phyloP scores from a whole-genome alignment of 352 stramenopile genomes.

The Globisporangium cylindrosporum region DNA sequence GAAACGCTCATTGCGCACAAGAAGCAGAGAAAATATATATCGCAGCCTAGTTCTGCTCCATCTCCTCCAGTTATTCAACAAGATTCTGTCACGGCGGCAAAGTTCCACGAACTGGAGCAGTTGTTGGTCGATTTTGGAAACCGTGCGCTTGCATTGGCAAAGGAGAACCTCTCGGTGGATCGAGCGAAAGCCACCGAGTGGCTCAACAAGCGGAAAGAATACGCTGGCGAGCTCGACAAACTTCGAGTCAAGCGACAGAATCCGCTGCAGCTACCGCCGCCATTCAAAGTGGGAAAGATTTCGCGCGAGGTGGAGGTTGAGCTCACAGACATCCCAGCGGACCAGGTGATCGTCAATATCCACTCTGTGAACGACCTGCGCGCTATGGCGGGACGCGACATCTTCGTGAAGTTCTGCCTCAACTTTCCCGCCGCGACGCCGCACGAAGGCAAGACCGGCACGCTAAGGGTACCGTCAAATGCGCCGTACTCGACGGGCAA shows the following conservation, averaged over 20 bases:
- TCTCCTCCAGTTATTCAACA: constrained; percentile 3
- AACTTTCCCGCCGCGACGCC: constrained; percentile 57
- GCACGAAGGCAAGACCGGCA: constrained; percentile 56
- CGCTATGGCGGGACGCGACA: constrained; percentile 38
- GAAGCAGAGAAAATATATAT: constrained; percentile 26
- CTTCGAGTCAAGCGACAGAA: constrained; percentile 51
- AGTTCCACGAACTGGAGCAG: constrained; percentile 62
- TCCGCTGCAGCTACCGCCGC: constrained; percentile 44
- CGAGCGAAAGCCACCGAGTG: constrained; percentile 50
- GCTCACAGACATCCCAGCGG: constrained; percentile 35
- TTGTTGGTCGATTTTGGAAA: constrained; percentile 70
- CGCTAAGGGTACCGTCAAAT: constrained; percentile 30
- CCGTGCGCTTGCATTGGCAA: constrained; percentile 39
- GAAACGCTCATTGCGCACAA: constrained; percentile 47
- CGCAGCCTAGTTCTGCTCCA: background rate
- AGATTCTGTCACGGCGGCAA: constrained; percentile 19
- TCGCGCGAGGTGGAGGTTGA: constrained; percentile 46
- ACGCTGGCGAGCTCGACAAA: constrained; percentile 44
- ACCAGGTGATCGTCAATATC: constrained; percentile 54
- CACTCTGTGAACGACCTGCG: constrained; percentile 42
- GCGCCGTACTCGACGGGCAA: constrained; percentile 28
- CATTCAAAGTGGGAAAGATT: constrained; percentile 37
- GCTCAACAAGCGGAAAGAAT: constrained; percentile 63
- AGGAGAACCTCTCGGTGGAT: constrained; percentile 46
- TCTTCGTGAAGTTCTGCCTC: constrained; percentile 76